Base-by-base conservation (phyloP, 1,139 yeast genomes). In the Geotrichum fermentans region DNA sequence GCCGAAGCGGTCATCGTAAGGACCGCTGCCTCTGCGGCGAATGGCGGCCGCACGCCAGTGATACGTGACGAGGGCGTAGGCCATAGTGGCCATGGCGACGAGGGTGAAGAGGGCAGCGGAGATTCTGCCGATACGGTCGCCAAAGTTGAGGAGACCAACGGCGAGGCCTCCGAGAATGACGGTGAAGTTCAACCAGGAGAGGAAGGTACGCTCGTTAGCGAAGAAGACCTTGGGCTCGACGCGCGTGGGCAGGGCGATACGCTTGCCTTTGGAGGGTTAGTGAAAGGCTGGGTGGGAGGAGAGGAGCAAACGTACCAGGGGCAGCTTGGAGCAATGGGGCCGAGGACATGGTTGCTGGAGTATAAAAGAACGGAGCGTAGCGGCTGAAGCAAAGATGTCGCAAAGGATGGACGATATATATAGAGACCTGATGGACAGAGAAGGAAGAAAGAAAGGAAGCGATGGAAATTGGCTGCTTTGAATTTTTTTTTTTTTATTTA, bases 11-110 rank as follows among this genome's bases (percentile, higher is more conserved):
- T 92, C 98, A 64, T 92, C 98, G 66, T 92, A 92, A 28, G 98
- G 98, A 45, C 98, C 98, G 13, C 95, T 79, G 33, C 98, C 98
- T 69, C 97, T 83, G 71, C 92, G 79, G 69, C 98, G 83, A 61
- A 92, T 92, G 54, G 98, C 98, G 66, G 90, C 88, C 3, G 98
- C 98, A 74, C 98, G 87, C 98, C 98, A 94, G 70, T 92, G 98
- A 68, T 94, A 92, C 18, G 97, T 94, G 45, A 88, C 77, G 56
- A 92, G 77, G 5, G 98, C 98, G 64, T 92, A 92, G 8, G 83
- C 77, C 98, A 92, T 92, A 34, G 97, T 92, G 57, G 88, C 87
- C 97, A 92, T 90, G 58, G 98, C 96, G 16, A 71, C 74, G 56
- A 92, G 76, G 2, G 98, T 94, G 75, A 92, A 92, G 55, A 92